A percentile compares a stretch with the other conserved stretches of the same genome.
Conservation (phyloP, 169 alveolate species). For the Theileria orientalis region DNA sequence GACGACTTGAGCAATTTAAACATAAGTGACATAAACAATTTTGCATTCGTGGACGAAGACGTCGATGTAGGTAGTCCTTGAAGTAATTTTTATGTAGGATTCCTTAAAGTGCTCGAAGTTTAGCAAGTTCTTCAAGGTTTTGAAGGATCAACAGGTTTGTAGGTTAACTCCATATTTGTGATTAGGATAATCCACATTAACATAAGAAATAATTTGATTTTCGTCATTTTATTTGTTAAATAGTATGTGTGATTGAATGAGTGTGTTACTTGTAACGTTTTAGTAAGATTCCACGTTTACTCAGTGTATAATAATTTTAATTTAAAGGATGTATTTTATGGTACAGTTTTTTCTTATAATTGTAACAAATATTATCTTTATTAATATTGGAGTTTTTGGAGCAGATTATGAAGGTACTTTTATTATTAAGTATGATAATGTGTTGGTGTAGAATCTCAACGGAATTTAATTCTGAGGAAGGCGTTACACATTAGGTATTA, state of each 20-base stretch:
- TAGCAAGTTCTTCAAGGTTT: slow-evolving; percentile 56
- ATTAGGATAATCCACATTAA: background rate
- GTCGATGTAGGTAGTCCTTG: slow-evolving; percentile 10
- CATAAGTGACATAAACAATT: slow-evolving; percentile 48
- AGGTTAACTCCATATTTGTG: background rate
- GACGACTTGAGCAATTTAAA: slow-evolving; percentile 40
- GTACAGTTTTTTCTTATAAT: background rate
- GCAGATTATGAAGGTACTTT: slow-evolving; percentile 12
- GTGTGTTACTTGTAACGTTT: background rate
- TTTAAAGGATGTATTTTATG: background rate
- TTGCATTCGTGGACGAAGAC: slow-evolving; percentile 59
- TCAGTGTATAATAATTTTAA: slow-evolving; percentile 2
- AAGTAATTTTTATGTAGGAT: slow-evolving; percentile 5
- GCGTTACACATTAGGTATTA: slow-evolving; percentile 41
- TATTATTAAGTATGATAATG: background rate
- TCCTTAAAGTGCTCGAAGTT: slow-evolving; percentile 56
- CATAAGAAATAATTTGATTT: background rate
- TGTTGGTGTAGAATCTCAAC: slow-evolving; percentile 1
- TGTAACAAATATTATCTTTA: background rate
- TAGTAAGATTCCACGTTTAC: slow-evolving; percentile 1
- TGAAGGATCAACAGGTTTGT: slow-evolving; percentile 24
- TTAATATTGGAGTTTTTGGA: background rate
- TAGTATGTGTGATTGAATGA: background rate
- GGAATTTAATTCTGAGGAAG: slow-evolving; percentile 13
- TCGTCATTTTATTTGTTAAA: background rate